Evolutionary conservation across 2,329 filamentous ascomycete species (phyloP).

Genomic region (Aspergillus sojae): DNA sequence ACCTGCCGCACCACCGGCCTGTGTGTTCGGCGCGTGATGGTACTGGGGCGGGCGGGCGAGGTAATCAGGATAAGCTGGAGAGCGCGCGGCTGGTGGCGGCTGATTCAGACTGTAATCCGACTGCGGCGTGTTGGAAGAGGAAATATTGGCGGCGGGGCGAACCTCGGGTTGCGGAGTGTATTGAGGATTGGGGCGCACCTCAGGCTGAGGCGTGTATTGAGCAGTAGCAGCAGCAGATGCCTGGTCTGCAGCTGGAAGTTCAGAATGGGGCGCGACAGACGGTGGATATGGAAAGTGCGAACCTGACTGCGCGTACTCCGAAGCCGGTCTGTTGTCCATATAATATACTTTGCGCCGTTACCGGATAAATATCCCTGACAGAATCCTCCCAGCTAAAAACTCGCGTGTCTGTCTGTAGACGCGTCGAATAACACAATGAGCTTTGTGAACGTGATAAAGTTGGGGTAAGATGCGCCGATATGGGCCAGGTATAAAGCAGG

Average conservation of each 20-base stretch:
- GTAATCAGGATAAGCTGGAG: slow-evolving; percentile 84
- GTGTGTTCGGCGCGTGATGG: slow-evolving; percentile 71
- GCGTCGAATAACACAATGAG: slow-evolving; percentile 35
- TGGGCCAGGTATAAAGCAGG: slow-evolving; percentile 16
- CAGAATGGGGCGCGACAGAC: slow-evolving; percentile 69
- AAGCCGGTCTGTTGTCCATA: slow-evolving; percentile 65
- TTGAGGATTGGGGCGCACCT: slow-evolving; percentile 55
- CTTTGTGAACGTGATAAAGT: slow-evolving; percentile 26
- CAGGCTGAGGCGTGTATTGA: slow-evolving; percentile 45
- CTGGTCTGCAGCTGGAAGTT: slow-evolving; percentile 85
- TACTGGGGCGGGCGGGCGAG: slow-evolving; percentile 75
- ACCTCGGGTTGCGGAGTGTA: slow-evolving; percentile 83
- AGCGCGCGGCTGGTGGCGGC: slow-evolving; percentile 70
- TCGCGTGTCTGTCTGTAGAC: slow-evolving; percentile 33
- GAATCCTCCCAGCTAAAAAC: slow-evolving; percentile 25
- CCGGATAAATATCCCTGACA: slow-evolving; percentile 22
- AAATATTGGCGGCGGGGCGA: slow-evolving; percentile 68
- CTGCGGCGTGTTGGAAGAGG: slow-evolving; percentile 78
- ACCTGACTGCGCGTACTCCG: slow-evolving; percentile 86
- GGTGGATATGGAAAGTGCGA: slow-evolving; percentile 65
- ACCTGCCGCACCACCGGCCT: slow-evolving; percentile 76
- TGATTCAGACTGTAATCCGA: slow-evolving; percentile 86
- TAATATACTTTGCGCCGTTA: slow-evolving; percentile 38
- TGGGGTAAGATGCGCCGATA: slow-evolving; percentile 17
- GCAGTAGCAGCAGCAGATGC: slow-evolving; percentile 71